phyloP scores from a whole-genome alignment of 305 asterid species.

The Solanum aculeatissimum region DNA sequence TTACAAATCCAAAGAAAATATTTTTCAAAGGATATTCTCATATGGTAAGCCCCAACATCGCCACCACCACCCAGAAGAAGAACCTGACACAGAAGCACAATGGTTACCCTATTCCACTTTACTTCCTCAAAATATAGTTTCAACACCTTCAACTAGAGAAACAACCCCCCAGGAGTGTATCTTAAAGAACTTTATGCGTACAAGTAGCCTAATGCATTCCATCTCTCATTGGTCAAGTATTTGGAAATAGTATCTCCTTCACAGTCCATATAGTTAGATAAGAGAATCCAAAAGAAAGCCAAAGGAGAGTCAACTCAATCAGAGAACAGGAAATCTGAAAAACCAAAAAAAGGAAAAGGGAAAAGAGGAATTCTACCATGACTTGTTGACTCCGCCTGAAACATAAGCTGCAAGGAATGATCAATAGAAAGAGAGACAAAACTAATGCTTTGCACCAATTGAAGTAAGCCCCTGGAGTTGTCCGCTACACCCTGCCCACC shows the following conservation, averaged over 20 bases:
- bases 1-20: not conserved
- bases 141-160: not conserved
- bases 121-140: not conserved
- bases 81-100: not conserved
- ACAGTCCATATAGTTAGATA: not conserved
- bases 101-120: not conserved
- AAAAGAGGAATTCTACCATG: conserved; percentile 33
- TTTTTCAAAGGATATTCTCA: not conserved
- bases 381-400: conserved; percentile 71
- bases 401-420: conserved; percentile 77
- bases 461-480: conserved; percentile 83
- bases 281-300: not conserved
- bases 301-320: not conserved
- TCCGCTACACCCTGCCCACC: conserved; percentile 66
- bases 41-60: not conserved
- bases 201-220: not conserved
- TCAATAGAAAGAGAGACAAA: conserved; percentile 83
- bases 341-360: not conserved
- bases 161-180: not conserved
- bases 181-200: not conserved
- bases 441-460: conserved; percentile 95
- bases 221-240: not conserved
- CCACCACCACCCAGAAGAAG: not conserved
- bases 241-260: not conserved
- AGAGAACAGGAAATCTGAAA: not conserved